A percentile compares a stretch with the other conserved stretches of the same genome.
Evolutionary conservation across 257 asterid species (phyloP).

Genomic region (Cordia subcordata): DNA sequence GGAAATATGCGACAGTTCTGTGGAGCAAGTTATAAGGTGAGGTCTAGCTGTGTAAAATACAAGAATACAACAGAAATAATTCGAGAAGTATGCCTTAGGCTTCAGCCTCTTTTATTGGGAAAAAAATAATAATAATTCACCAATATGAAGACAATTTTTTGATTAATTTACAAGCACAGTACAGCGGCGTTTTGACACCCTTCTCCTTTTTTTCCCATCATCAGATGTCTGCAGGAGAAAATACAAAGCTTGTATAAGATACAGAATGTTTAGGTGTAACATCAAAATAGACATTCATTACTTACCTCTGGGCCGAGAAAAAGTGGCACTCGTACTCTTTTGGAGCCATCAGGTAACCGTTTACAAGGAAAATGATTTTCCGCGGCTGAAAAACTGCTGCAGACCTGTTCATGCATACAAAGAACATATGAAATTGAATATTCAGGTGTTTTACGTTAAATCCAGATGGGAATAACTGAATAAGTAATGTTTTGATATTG

Average conservation of each 20-base stretch:
- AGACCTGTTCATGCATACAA: slow-evolving; percentile 40
- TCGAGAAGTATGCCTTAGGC: no score
- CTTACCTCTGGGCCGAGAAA: slow-evolving; percentile 62
- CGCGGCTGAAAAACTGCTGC: slow-evolving; percentile 20
- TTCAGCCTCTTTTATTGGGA: no score
- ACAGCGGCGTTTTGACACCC: slow-evolving; percentile 2
- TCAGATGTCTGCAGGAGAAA: slow-evolving; percentile 10
- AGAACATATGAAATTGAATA: neutral
- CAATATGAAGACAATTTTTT: no score
- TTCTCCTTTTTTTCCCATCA: neutral
- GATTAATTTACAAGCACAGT: slow-evolving; percentile 3
- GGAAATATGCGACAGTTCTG: no score
- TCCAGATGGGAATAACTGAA: no score
- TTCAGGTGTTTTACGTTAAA: no score
- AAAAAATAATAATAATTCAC: no score
- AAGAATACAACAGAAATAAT: neutral
- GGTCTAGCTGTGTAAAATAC: neutral
- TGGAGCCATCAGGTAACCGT: slow-evolving; percentile 94
- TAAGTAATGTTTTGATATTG: no score
- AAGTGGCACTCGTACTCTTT: slow-evolving; percentile 62
- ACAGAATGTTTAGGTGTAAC: neutral
- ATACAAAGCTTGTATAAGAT: slow-evolving; percentile 2
- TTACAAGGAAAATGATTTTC: slow-evolving; percentile 46
- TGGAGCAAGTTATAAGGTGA: neutral
- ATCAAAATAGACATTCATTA: neutral